These are phyloP conservation scores for Pyrenophora graminea DNA, from an alignment of 2,329 filamentous ascomycete genomes.

Conservation along the genomic window DNA sequence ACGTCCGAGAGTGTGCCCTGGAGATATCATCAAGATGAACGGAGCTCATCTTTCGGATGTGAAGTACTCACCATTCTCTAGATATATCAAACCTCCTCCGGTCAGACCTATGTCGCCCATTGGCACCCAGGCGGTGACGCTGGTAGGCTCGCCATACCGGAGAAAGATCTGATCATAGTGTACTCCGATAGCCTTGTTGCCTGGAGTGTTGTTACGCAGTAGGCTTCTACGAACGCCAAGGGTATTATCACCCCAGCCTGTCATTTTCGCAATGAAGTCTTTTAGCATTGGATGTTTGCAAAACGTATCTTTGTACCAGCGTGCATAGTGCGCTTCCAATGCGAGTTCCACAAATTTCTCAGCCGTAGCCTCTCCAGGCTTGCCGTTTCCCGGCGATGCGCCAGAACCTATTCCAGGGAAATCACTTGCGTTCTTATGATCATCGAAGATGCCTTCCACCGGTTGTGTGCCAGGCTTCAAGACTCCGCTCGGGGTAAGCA, in stretches of 20 bases:
- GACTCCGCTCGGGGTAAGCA: slow-evolving; percentile 60
- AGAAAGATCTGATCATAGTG: slow-evolving; percentile 66
- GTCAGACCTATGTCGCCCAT: slow-evolving; percentile 59
- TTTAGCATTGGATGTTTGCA: slow-evolving; percentile 58
- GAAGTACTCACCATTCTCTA: slow-evolving; percentile 52
- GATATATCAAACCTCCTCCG: slow-evolving; percentile 63
- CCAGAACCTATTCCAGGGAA: slow-evolving; percentile 62
- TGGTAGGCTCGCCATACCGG: slow-evolving; percentile 59
- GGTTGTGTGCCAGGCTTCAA: slow-evolving; percentile 58
- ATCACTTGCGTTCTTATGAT: slow-evolving; percentile 47
- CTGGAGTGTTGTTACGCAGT: slow-evolving; percentile 61
- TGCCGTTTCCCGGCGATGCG: slow-evolving; percentile 50
- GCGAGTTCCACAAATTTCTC: slow-evolving; percentile 56
- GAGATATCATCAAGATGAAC: background rate
- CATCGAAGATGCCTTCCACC: slow-evolving; percentile 60
- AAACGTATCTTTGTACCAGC: slow-evolving; percentile 56
- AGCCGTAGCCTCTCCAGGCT: slow-evolving; percentile 50
- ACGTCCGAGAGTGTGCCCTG: slow-evolving; percentile 52
- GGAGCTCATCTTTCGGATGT: background rate
- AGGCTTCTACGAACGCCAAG: slow-evolving; percentile 55
- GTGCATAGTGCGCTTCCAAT: slow-evolving; percentile 56
- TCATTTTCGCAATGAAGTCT: slow-evolving; percentile 57
- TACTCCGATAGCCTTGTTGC: slow-evolving; percentile 62
- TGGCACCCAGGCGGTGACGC: slow-evolving; percentile 62
- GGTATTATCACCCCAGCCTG: slow-evolving; percentile 57